Conservation (phyloP, 257 asterid genomes). For the Forsythia viridissima region DNA sequence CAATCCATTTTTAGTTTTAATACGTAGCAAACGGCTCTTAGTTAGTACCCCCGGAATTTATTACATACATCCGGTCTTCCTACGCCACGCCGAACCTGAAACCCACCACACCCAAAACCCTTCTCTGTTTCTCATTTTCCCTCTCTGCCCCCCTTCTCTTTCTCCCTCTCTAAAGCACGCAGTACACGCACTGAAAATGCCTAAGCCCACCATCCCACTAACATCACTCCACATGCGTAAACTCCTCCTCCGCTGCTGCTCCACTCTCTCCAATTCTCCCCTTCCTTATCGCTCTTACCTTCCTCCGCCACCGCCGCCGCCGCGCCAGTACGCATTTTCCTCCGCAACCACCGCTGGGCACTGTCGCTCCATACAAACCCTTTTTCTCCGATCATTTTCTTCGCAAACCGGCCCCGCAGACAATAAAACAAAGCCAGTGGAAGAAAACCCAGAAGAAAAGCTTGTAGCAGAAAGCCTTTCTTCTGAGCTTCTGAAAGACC, state of each 20-base stretch:
- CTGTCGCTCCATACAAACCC: constrained; percentile 1
- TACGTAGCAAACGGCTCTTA: too few relatives aligned
- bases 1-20: too few relatives aligned
- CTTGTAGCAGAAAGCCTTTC: constrained; percentile 44
- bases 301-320: constrained; percentile 22
- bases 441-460: constrained; percentile 34
- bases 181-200: constrained; percentile 49
- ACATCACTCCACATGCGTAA: constrained; percentile 50
- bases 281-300: constrained; percentile 10
- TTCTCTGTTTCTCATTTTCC: constrained; percentile 5
- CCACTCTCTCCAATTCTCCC: constrained; percentile 29
- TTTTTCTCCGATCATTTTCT: constrained; percentile 44
- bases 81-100: not conserved
- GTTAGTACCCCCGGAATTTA: constrained; percentile 4
- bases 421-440: constrained; percentile 4
- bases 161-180: not conserved
- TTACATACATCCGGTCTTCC: constrained; percentile 7
- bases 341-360: constrained; percentile 8
- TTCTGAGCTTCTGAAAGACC: constrained; percentile 54
- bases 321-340: constrained; percentile 11
- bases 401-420: constrained; percentile 13
- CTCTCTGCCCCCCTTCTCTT: not conserved
- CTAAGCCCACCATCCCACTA: constrained; percentile 39
- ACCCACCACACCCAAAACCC: constrained; percentile 32
- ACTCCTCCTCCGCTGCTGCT: constrained; percentile 41